These are phyloP conservation scores for Hanseniaspora lachancei DNA, from an alignment of 805 yeast species.

Conservation along the genomic window DNA sequence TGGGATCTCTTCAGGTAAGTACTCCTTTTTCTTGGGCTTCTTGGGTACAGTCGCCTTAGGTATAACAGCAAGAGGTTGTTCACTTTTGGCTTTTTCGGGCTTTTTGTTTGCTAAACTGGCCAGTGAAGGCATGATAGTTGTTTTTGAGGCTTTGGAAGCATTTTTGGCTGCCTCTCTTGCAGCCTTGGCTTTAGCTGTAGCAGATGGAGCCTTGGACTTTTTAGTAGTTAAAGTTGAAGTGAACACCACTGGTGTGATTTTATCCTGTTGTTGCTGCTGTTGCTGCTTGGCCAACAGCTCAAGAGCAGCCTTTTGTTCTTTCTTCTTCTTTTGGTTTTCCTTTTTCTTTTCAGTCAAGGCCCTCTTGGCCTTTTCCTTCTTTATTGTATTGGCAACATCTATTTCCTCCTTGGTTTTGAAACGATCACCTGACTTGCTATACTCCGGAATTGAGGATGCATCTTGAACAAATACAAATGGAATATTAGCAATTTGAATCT, in stretches of 20 bases:
- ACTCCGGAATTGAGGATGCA: conserved; percentile 29
- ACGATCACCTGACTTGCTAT: conserved; percentile 2
- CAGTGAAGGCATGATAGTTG: conserved; percentile 23
- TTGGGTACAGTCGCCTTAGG: conserved; percentile 33
- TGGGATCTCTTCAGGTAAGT: conserved; percentile 75
- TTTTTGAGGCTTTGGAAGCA: conserved; percentile 18
- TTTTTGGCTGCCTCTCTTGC: conserved; percentile 15
- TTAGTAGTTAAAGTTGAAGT: conserved; percentile 6
- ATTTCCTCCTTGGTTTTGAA: conserved; percentile 13
- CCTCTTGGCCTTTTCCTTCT: conserved; percentile 8
- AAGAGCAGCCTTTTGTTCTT: conserved; percentile 12
- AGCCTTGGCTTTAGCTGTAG: background rate
- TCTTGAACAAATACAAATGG: conserved; percentile 82
- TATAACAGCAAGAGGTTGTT: conserved; percentile 19
- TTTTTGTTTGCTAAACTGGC: conserved; percentile 21
- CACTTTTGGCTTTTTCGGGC: background rate
- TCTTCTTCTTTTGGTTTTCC: conserved; percentile 9
- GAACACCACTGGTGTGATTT: background rate
- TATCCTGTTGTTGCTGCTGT: conserved; percentile 14
- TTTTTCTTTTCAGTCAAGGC: conserved; percentile 9
- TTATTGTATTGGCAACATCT: conserved; percentile 12
- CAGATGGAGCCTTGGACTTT: background rate
- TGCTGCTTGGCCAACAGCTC: conserved; percentile 15
- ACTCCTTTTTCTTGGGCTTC: conserved; percentile 43
- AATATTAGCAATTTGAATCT: conserved; percentile 86